Conservation (phyloP, 169 alveolate species). For the Plasmodium fragile region DNA sequence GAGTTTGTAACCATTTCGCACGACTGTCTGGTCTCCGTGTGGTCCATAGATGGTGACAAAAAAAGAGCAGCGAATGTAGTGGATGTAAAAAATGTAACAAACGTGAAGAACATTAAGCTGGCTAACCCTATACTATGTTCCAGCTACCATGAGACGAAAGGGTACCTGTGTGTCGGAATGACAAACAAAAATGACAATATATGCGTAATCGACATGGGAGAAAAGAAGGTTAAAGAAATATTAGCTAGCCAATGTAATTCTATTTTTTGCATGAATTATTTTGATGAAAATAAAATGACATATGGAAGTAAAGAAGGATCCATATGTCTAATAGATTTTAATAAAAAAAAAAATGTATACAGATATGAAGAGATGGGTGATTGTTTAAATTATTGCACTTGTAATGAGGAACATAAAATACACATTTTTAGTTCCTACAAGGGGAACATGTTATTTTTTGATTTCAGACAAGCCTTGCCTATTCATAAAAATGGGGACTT, state of each 20-base stretch:
- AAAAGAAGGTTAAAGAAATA: constrained; percentile 16
- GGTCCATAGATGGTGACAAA: constrained; percentile 12
- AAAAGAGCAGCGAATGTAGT: background rate
- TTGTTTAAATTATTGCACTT: constrained; percentile 33
- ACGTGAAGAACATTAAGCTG: constrained; percentile 28
- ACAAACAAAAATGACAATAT: constrained; percentile 41
- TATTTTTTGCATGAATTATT: constrained; percentile 54
- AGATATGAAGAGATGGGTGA: constrained; percentile 57
- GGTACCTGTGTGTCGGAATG: constrained; percentile 32
- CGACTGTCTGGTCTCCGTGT: constrained; percentile 30
- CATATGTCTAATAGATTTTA: constrained; percentile 45
- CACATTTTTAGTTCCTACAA: constrained; percentile 61
- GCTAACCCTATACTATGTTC: constrained; percentile 46
- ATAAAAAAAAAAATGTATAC: constrained; percentile 43
- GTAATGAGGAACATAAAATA: background rate
- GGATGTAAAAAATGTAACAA: background rate
- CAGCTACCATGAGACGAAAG: constrained; percentile 8
- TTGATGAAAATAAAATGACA: constrained; percentile 36
- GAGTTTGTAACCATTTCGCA: constrained; percentile 34
- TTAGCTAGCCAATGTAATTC: constrained; percentile 16
- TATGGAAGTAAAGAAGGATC: constrained; percentile 71
- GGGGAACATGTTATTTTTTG: constrained; percentile 47
- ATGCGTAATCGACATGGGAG: constrained; percentile 38
- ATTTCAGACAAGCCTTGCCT: constrained; percentile 37
- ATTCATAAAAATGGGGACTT: constrained; percentile 24